Base-by-base conservation (phyloP, 495 filamentous ascomycete species). In the Hypoxylon lienhwacheense region DNA sequence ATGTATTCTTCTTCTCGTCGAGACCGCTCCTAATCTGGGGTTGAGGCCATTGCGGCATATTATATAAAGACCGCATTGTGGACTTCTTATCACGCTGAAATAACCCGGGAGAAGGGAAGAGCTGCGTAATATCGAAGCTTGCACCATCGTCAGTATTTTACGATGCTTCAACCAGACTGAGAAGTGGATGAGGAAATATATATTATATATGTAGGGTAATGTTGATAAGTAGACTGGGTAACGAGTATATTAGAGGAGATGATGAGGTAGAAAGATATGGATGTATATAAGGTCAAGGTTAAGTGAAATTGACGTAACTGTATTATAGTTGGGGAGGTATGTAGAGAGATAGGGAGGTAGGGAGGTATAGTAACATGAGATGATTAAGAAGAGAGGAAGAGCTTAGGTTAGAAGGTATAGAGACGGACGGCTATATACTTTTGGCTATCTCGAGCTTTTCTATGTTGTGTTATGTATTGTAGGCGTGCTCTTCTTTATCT, bases 1-100 rank as follows among this genome's bases (percentile, higher is more conserved):
- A 58, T 77, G 74, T 34, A 77, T 63, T n/a, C 47, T 58, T 33
- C 64, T 64, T 26, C 37, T 57, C 26, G 49, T 46, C n/a, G 42
- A 34, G 16, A 44, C 35, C 40, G 49, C 32, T 16, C 33, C 49
- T 15, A 55, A 11, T 6, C 14, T 47, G 15, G 40, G 61, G 39
- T 46, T 40, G 25, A 36, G 49, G 39, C 47, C 59, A 48, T 56
- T 32, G 26, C 48, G 48, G 28, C 58, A 33, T 20, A 53, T 53
- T 35, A 44, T 17, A 50, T 63, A 65, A 58, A 65, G 54, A 54
- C 49, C 40, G 53, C 43, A 51, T 53, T 50, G 44, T 12, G 39
- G 11, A 42, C 45, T 35, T 32, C 60, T 63, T 52, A 55, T 55
- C 36, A 52, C 55, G 29, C 25, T 43, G 17, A 43, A 11, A 47